Percentiles rank a stretch among this genome's conserved stretches.
These are phyloP conservation scores for Prunus fruticosa DNA, from an alignment of 306 rosid genomes.

Conservation along the genomic window DNA sequence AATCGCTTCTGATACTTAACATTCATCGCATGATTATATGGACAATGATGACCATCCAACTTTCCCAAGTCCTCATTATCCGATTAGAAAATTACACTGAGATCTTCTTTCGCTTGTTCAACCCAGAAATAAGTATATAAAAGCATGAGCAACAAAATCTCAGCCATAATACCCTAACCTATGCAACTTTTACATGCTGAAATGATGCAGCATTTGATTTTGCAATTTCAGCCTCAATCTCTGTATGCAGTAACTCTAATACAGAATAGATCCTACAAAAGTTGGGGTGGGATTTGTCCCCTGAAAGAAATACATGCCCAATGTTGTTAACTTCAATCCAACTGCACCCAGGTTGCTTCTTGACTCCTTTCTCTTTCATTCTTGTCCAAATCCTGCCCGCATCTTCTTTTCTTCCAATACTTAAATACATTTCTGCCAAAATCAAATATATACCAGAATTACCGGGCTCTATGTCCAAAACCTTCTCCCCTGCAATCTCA, in stretches of 20 bases:
- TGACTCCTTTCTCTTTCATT: constrained; percentile 51
- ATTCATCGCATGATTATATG: not conserved
- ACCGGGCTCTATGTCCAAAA: constrained; percentile 41
- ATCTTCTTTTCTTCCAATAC: constrained; percentile 33
- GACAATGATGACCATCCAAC: not conserved
- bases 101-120: not conserved
- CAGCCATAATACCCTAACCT: not conserved
- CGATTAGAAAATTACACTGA: not conserved
- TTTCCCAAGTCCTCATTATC: not conserved
- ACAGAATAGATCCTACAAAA: constrained; percentile 25
- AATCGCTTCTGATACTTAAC: not conserved
- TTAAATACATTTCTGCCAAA: constrained; percentile 42
- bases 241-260: constrained; percentile 31
- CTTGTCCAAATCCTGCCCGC: constrained; percentile 38
- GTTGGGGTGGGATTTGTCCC: constrained; percentile 39
- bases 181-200: constrained; percentile 20
- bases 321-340: constrained; percentile 44
- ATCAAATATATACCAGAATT: constrained; percentile 54
- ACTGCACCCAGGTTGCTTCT: constrained; percentile 62
- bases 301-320: constrained; percentile 47
- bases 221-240: constrained; percentile 25
- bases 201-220: constrained; percentile 16
- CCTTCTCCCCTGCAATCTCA: constrained; percentile 40
- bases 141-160: not conserved
- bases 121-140: not conserved